Evolutionary conservation across 805 yeast species (phyloP).

Genomic region (Metschnikowia kunwiensis): DNA sequence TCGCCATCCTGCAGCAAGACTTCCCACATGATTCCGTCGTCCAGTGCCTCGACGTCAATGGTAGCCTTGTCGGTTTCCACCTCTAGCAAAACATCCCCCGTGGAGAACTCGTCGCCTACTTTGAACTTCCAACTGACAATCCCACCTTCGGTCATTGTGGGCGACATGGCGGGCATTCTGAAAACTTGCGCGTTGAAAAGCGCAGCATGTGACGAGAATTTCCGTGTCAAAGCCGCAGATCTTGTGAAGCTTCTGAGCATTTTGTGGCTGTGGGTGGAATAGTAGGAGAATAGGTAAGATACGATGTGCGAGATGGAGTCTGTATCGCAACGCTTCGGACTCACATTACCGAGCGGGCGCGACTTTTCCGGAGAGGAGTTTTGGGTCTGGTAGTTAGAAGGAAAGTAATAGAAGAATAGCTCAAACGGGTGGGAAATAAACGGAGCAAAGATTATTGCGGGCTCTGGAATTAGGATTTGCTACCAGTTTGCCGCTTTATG

Average conservation of each 20-base stretch:
- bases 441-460: too few relatives aligned
- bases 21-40: constrained; percentile 87
- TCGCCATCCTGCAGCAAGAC: constrained; percentile 71
- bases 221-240: constrained; percentile 14
- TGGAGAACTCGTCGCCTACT: constrained; percentile 58
- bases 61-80: constrained; percentile 87
- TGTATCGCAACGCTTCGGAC: constrained; percentile 15
- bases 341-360: constrained; percentile 25
- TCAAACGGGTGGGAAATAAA: too few relatives aligned
- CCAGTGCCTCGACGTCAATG: constrained; percentile 83
- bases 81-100: constrained; percentile 82
- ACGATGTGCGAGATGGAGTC: constrained; percentile 6
- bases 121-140: constrained; percentile 85
- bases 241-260: constrained; percentile 21
- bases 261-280: constrained; percentile 6
- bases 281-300: neutral
- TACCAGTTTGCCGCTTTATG: too few relatives aligned
- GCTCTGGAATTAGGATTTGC: too few relatives aligned
- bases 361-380: constrained; percentile 13
- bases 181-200: constrained; percentile 47
- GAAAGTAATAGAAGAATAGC: too few relatives aligned
- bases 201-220: constrained; percentile 30
- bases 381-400: neutral
- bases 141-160: constrained; percentile 97
- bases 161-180: constrained; percentile 98